Evolutionary conservation across 345 rosid genomes (phyloP).

Genomic region (Reutealis trisperma): DNA sequence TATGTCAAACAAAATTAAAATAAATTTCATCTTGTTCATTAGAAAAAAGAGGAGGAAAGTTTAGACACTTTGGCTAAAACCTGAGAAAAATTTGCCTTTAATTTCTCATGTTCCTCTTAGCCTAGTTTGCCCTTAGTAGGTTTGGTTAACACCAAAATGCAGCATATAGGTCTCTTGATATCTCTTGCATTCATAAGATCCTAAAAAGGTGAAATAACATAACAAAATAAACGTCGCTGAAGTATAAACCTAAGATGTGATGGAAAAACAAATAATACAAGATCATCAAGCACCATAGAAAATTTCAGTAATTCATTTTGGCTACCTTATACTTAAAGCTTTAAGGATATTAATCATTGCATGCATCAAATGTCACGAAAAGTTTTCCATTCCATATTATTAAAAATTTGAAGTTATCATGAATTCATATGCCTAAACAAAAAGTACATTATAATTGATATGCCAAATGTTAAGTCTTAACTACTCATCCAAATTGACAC

Average conservation of each 20-base stretch:
- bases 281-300: background rate
- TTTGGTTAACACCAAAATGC: slow-evolving; percentile 78
- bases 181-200: slow-evolving; percentile 92
- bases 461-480: too few relatives aligned
- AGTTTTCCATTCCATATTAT: background rate
- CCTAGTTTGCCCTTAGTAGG: slow-evolving; percentile 74
- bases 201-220: slow-evolving; percentile 36
- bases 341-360: background rate
- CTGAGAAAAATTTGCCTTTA: slow-evolving; percentile 60
- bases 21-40: background rate
- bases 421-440: background rate
- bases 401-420: background rate
- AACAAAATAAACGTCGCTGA: background rate
- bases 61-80: slow-evolving; percentile 65
- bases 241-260: background rate
- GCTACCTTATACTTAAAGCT: background rate
- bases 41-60: slow-evolving; percentile 54
- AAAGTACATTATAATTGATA: too few relatives aligned
- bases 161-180: slow-evolving; percentile 93
- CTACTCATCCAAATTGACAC: too few relatives aligned
- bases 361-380: background rate
- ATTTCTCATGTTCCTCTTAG: slow-evolving; percentile 63
- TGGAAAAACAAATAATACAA: background rate
- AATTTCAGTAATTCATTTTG: background rate
- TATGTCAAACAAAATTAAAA: slow-evolving; percentile 8